Evolutionary conservation across 2,329 filamentous ascomycete genomes (phyloP).

Genomic region (Aspergillus fructus): DNA sequence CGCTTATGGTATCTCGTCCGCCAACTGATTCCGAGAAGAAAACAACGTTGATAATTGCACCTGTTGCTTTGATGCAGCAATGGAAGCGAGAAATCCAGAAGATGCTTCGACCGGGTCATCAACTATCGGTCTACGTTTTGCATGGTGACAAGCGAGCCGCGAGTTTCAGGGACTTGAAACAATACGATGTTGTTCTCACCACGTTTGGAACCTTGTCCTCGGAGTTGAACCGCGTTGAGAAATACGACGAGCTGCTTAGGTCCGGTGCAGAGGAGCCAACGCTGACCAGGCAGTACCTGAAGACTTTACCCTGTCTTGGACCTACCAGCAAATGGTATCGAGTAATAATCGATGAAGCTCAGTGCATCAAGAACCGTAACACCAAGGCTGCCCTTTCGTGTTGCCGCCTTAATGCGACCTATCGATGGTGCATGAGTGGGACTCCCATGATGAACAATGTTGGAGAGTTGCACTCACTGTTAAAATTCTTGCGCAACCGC

Average conservation of each 20-base stretch:
- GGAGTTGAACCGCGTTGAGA: slow-evolving; percentile 63
- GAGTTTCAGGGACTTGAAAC: slow-evolving; percentile 60
- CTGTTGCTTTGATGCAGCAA: slow-evolving; percentile 76
- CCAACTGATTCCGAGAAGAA: slow-evolving; percentile 58
- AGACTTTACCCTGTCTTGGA: slow-evolving; percentile 60
- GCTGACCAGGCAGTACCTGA: slow-evolving; percentile 18
- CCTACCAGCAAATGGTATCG: slow-evolving; percentile 62
- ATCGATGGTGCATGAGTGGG: slow-evolving; percentile 74
- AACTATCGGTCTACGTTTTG: slow-evolving; percentile 66
- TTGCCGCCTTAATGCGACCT: slow-evolving; percentile 56
- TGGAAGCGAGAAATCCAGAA: slow-evolving; percentile 78
- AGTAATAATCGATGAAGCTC: slow-evolving; percentile 75
- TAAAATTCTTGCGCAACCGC: slow-evolving; percentile 73
- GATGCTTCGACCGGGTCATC: slow-evolving; percentile 62
- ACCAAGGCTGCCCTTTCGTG: slow-evolving; percentile 63
- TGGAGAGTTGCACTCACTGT: slow-evolving; percentile 72
- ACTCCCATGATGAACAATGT: slow-evolving; percentile 89
- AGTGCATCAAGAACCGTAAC: slow-evolving; percentile 74
- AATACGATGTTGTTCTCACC: slow-evolving; percentile 73
- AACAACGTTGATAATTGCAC: slow-evolving; percentile 81
- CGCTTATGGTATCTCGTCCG: slow-evolving; percentile 70
- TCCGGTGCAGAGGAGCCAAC: slow-evolving; percentile 37
- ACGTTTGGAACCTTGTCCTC: slow-evolving; percentile 71
- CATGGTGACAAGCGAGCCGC: slow-evolving; percentile 63
- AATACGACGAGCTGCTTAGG: slow-evolving; percentile 52